Evolutionary conservation across 169 alveolate species (phyloP).

Genomic region (Eimeria tenella): DNA sequence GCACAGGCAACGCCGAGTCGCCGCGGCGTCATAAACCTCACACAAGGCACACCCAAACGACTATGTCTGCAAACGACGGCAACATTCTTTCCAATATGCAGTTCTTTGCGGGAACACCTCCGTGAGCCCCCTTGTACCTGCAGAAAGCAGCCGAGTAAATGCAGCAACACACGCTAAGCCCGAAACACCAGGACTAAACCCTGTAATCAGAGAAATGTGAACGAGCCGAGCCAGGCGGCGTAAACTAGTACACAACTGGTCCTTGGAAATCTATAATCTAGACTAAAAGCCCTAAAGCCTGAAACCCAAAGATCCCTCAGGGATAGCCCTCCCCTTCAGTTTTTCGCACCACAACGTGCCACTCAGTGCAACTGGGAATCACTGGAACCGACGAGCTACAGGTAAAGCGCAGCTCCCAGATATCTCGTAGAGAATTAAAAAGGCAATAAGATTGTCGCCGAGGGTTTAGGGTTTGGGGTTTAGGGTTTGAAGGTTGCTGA

Average conservation of each 20-base stretch:
- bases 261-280: not conserved
- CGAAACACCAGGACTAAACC: not conserved
- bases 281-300: not conserved
- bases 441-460: too few relatives aligned
- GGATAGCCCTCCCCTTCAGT: not conserved
- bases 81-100: constrained; percentile 91
- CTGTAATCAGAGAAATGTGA: not conserved
- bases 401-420: too few relatives aligned
- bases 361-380: too few relatives aligned
- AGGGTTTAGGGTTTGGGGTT: too few relatives aligned
- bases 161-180: not conserved
- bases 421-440: too few relatives aligned
- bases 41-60: constrained; percentile 88
- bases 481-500: not conserved
- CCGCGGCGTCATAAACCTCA: not conserved
- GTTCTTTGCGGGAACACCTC: constrained; percentile 90
- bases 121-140: constrained; percentile 83
- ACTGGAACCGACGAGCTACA: too few relatives aligned
- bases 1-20: too few relatives aligned
- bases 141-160: not conserved
- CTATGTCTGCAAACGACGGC: constrained; percentile 92
- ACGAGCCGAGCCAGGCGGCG: too few relatives aligned
- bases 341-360: too few relatives aligned
- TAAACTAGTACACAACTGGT: not conserved
- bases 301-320: not conserved